These are phyloP conservation scores for Gynochthodes officinalis DNA, from an alignment of 257 asterid species.

Conservation along the genomic window DNA sequence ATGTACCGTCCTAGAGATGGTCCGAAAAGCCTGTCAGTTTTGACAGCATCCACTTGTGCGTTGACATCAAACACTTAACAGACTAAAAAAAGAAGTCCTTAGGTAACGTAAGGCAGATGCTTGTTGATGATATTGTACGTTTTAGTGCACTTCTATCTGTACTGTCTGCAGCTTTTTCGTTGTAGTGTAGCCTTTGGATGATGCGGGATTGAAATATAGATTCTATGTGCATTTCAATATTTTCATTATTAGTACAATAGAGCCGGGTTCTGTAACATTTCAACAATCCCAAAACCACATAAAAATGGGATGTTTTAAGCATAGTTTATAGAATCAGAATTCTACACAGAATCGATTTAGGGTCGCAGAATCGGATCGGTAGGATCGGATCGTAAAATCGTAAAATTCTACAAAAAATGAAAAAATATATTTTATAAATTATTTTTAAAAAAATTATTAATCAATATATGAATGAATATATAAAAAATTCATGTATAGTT, in stretches of 20 bases:
- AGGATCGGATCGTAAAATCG: too few relatives aligned
- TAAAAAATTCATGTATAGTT: too few relatives aligned
- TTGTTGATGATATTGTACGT: constrained; percentile 9
- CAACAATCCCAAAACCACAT: too few relatives aligned
- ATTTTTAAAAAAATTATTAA: too few relatives aligned
- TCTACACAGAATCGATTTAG: too few relatives aligned
- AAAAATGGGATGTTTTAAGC: too few relatives aligned
- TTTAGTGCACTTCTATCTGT: constrained; percentile 31
- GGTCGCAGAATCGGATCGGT: too few relatives aligned
- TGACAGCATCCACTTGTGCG: constrained; percentile 18
- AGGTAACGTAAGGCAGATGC: constrained; percentile 9
- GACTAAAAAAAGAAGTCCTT: not conserved
- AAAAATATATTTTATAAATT: too few relatives aligned
- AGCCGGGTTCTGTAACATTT: not conserved
- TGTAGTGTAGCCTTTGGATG: constrained; percentile 8
- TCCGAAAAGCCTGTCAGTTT: constrained; percentile 34
- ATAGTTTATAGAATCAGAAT: too few relatives aligned
- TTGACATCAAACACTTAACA: constrained; percentile 4
- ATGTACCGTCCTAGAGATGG: constrained; percentile 12
- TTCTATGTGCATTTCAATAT: too few relatives aligned
- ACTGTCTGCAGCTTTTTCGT: constrained; percentile 25
- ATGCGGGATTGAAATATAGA: not conserved
- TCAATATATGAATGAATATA: too few relatives aligned
- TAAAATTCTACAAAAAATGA: too few relatives aligned
- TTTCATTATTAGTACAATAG: not conserved